These are phyloP conservation scores for Ceratobasidium sp. DNA, from an alignment of 1,284 basidiomycete genomes.

Conservation along the genomic window DNA sequence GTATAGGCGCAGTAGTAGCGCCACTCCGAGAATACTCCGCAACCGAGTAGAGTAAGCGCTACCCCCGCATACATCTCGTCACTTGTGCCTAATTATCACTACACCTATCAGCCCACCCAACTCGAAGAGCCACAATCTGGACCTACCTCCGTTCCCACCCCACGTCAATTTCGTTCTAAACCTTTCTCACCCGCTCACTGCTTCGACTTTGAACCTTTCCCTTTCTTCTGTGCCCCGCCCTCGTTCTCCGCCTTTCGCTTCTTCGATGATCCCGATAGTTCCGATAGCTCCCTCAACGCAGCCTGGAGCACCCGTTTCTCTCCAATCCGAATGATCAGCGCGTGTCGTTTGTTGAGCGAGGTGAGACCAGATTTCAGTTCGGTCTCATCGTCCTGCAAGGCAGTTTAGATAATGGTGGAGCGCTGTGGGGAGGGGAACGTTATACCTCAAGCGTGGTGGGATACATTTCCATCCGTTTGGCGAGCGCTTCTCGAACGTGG, in stretches of 20 bases:
- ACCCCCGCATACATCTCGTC: slow-evolving; percentile 4
- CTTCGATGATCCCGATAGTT: not conserved
- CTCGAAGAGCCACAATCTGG: not conserved
- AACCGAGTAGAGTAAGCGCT: not conserved
- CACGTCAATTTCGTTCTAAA: not conserved
- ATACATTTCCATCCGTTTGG: slow-evolving; percentile 69
- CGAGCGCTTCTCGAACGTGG: slow-evolving; percentile 67
- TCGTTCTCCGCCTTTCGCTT: slow-evolving; percentile 41
- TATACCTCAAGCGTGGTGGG: slow-evolving; percentile 69
- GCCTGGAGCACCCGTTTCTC: slow-evolving; percentile 80
- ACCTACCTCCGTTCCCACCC: not conserved
- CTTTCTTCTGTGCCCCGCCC: slow-evolving; percentile 30
- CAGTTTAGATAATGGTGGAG: not conserved
- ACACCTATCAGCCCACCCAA: slow-evolving; percentile 1
- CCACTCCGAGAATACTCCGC: slow-evolving; percentile 19
- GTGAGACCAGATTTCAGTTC: slow-evolving; percentile 54
- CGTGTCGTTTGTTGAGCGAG: slow-evolving; percentile 67
- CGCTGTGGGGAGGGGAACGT: slow-evolving; percentile 14
- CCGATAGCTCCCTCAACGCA: slow-evolving; percentile 54
- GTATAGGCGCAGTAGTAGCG: too few relatives aligned
- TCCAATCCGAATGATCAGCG: slow-evolving; percentile 81
- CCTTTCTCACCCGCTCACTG: slow-evolving; percentile 1
- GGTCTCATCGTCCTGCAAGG: slow-evolving; percentile 68
- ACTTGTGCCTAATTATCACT: not conserved
- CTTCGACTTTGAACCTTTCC: not conserved